Evolutionary conservation across 1,139 yeast species (phyloP), one percentile per base, ranked within the genome.

Genomic region (Hanseniaspora gamundiae): DNA sequence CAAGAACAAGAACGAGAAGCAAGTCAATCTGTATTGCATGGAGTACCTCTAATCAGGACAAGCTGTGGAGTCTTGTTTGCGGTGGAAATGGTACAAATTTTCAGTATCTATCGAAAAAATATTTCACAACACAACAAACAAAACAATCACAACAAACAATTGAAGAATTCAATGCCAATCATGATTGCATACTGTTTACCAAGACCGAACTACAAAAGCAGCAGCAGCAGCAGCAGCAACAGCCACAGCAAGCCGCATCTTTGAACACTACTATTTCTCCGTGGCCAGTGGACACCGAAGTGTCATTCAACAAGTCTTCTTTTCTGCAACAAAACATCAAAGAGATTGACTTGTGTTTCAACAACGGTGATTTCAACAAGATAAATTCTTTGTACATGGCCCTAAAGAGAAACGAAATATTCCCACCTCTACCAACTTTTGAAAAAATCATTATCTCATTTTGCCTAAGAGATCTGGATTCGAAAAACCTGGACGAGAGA

Each of bases 401-500:
- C 0, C 48, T 66, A 43, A 64, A 62, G 49, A 56, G 70, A 49
- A 66, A 66, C 44, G 54, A 54, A 17, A 52, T 65, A 13, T 51
- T 59, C 1, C 68, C 69, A 26, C 56, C 67, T 10, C 44, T 62
- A 27, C 61, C 61, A 14, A 49, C 54, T 1, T 65, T 59, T 45
- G 53, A 56, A 10, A 48, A 57, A 22, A 62, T 65, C n/a, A 51
- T 66, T 28, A 52, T 55, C 5, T 62, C 69, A 1, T 55, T 66
- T 16, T 52, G 60, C 22, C 49, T 51, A 31, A 60, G 70, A 52
- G 53, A 56, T 17, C 52, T 65, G 39, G 68, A 69, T 45, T 62
- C 62, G 39, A 69, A 67, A 50, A 58, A 70, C 22, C 49, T 66
- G 7, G 74, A 71, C 49, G 69, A 67, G 40, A 68, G 66, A 52